A percentile compares a stretch with the other conserved stretches of the same genome.
These are phyloP conservation scores for Carpinus viminea DNA, from an alignment of 306 rosid species.

Conservation along the genomic window DNA sequence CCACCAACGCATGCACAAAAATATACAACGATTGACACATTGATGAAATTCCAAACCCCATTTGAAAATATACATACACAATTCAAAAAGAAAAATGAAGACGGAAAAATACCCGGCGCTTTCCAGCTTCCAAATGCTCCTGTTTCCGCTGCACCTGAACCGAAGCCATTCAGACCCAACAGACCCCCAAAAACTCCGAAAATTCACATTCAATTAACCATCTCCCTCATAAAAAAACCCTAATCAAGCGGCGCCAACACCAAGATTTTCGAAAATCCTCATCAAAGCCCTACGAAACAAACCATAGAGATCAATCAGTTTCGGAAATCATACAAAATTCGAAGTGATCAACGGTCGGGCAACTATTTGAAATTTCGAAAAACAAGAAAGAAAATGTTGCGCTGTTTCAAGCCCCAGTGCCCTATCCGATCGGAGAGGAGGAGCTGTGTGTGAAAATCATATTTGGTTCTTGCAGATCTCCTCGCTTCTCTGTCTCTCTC, in stretches of 20 bases:
- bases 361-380: conserved; percentile 13
- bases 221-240: neutral
- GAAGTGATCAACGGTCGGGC: conserved; percentile 33
- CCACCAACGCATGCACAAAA: neutral
- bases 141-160: conserved; percentile 90
- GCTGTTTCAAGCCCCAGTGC: conserved; percentile 18
- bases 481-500: conserved; percentile 22
- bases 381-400: neutral
- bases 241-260: conserved; percentile 18
- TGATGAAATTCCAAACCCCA: neutral
- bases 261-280: conserved; percentile 5
- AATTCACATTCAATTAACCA: conserved; percentile 29
- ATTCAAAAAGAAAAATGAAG: conserved; percentile 8
- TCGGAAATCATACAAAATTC: conserved; percentile 31
- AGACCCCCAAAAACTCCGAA: conserved; percentile 23
- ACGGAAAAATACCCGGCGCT: conserved; percentile 67
- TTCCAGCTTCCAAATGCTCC: conserved; percentile 95
- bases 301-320: conserved; percentile 10
- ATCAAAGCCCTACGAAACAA: neutral
- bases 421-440: conserved; percentile 72
- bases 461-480: conserved; percentile 38
- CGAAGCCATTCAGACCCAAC: conserved; percentile 66
- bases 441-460: conserved; percentile 21
- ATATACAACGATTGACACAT: neutral
- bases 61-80: neutral